These are phyloP conservation scores for Clitopilus hobsonii DNA, from an alignment of 768 basidiomycete genomes.

Conservation along the genomic window DNA sequence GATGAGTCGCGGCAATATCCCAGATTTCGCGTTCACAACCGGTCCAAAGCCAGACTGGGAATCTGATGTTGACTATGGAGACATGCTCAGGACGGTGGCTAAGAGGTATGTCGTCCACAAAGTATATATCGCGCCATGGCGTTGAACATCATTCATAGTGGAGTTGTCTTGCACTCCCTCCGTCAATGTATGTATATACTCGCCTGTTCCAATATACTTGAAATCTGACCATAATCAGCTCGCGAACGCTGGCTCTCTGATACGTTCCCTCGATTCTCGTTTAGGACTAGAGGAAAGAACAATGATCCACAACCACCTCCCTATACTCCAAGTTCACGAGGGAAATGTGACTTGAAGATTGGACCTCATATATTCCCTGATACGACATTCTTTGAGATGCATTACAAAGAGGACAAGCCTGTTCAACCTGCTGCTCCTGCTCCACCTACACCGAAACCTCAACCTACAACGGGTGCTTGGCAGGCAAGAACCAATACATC, in stretches of 20 bases:
- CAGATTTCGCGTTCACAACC: constrained; percentile 42
- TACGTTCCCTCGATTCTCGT: constrained; percentile 69
- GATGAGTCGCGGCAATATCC: constrained; percentile 11
- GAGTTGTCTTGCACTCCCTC: constrained; percentile 60
- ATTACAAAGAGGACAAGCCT: constrained; percentile 61
- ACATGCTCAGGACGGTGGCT: constrained; percentile 40
- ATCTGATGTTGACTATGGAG: constrained; percentile 37
- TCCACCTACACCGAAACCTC: constrained; percentile 14
- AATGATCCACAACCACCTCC: constrained; percentile 52
- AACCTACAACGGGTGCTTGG: constrained; percentile 19
- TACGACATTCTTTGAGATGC: constrained; percentile 69
- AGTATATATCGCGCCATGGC: too few species aligned
- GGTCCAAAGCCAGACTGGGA: constrained; percentile 62
- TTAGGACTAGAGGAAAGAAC: constrained; percentile 53
- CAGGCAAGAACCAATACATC: constrained; percentile 19
- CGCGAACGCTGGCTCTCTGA: constrained; percentile 67
- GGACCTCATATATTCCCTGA: constrained; percentile 72
- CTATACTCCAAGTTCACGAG: constrained; percentile 60
- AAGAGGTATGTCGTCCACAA: constrained; percentile 44
- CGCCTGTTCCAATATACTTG: constrained; percentile 6
- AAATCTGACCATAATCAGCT: constrained; percentile 34
- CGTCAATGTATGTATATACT: constrained; percentile 53
- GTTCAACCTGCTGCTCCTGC: constrained; percentile 14
- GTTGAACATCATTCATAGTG: constrained; percentile 29
- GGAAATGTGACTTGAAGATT: constrained; percentile 66